Base-by-base conservation (phyloP, 1,284 basidiomycete species). In the Sanguinoderma infundibulare region DNA sequence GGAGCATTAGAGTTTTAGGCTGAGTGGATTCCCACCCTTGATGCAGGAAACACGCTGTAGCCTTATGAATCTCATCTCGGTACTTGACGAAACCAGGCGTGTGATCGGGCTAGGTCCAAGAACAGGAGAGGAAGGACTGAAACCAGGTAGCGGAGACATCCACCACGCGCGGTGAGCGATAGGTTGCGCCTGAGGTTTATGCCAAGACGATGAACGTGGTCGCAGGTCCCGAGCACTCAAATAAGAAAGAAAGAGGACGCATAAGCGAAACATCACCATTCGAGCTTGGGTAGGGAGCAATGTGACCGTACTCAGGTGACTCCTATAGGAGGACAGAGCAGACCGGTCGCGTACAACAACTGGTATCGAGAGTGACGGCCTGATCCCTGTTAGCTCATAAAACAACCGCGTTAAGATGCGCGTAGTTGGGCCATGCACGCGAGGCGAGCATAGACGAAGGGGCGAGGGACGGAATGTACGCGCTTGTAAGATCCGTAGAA, bases 41-140 rank as follows among this genome's bases (percentile, higher is more conserved):
- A 50, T 61, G 53, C 59, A 55, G 54, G 34, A 36, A 39, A 49
- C 64, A 62, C 50, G 61, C 54, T 35, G 30, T 9, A 51, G 30
- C 22, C 39, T 54, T 38, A 35, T 49, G 35, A 24, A 55, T 53
- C 57, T 61, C 63, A 59, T 64, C 26, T 49, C n/a, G 4, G 40
- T 20, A 15, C 22, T 24, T n/a, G 12, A 32, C 28, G 30, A 20
- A 49, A 47, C 56, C 5, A 26, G 26, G 5, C 22, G n/a, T 10
- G 12, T 39, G 44, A 28, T 30, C 24, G 55, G 34, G 28, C 55
- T 49, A 38, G 46, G 34, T 38, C 10, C 51, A n/a, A 28, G 28
- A 10, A 6, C 20, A 9, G 0, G 0, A 20, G 9, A 20, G 46
- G 17, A n/a, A 17, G 28, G 26, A 5, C 26, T 17, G 20, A 22